phyloP scores from a whole-genome alignment of 192 early-diverging fungal species.

The Blastocladiella britannica region DNA sequence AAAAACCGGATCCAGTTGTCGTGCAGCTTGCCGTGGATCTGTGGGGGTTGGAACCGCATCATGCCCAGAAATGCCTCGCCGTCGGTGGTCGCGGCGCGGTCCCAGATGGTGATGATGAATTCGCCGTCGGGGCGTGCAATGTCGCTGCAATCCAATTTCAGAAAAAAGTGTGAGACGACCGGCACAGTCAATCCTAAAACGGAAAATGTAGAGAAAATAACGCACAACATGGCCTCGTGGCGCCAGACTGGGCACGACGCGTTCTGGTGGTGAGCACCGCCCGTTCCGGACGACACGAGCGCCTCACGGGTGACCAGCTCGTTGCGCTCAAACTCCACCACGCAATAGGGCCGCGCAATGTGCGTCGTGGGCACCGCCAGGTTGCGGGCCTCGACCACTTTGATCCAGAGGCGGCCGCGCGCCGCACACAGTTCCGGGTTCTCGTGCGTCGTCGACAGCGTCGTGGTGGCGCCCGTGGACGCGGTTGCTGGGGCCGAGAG shows the following conservation, averaged over 20 bases:
- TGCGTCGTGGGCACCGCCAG: background rate
- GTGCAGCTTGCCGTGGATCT: slow-evolving; percentile 24
- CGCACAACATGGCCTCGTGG: slow-evolving; percentile 35
- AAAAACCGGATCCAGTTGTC: slow-evolving; percentile 33
- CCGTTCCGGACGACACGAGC: slow-evolving; percentile 1
- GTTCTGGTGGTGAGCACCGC: slow-evolving; percentile 2
- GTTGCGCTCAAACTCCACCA: slow-evolving; percentile 33
- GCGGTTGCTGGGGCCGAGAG: no score
- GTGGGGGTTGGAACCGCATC: slow-evolving; percentile 23
- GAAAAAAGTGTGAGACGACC: no score
- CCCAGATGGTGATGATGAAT: slow-evolving; percentile 28
- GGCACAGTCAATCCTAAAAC: no score
- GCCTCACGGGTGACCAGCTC: slow-evolving; percentile 30
- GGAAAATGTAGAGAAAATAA: background rate
- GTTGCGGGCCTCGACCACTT: slow-evolving; percentile 1
- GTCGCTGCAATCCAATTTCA: slow-evolving; percentile 17
- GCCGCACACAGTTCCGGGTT: background rate
- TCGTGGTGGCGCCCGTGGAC: no score
- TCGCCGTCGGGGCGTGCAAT: slow-evolving; percentile 20
- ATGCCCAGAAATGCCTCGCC: slow-evolving; percentile 23
- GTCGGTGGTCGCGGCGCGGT: slow-evolving; percentile 10
- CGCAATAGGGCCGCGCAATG: slow-evolving; percentile 21
- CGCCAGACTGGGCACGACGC: slow-evolving; percentile 16
- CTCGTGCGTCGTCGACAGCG: background rate
- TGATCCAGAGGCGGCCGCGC: slow-evolving; percentile 13